Base-by-base conservation (phyloP, 1,284 basidiomycete species). In the Crucibulum cyathiforme region DNA sequence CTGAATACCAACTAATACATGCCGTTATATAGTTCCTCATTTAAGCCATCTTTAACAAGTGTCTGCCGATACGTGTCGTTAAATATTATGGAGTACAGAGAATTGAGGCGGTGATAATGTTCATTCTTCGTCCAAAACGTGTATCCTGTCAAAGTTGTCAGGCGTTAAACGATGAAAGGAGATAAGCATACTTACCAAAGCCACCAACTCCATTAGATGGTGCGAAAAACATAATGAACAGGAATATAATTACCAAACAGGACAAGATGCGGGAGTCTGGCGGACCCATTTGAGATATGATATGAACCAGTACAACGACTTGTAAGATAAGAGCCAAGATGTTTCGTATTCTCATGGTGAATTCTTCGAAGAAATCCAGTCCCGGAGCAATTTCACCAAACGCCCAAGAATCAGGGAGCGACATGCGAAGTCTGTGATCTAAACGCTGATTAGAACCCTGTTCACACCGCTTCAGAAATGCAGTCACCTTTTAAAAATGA, bases 91-190 rank as follows among this genome's bases (percentile, higher is more conserved):
- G 70, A 67, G 61, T 77, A 76, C 6, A 83, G 70, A 8, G 70
- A 62, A 10, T 75, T 71, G 56, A 82, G 67, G 17, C 73, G 70
- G 56, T 77, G 67, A 57, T 77, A 83, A 54, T 72, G 61, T 1
- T 31, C 7, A 56, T 82, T 77, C 2, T 71, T 63, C 0, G 79
- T 75, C 77, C 78, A 81, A 56, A 81, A 82, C 5, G 78, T 65
- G 61, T 77, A 83, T 5, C 76, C 82, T 80, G 45, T 12, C 24
- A 35, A 55, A n/a, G n/a, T 17, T 61, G 6, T 36, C 2, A 31
- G 37, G 19, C 7, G 36, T 51, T 17, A 43, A 53, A 17, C 3
- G 31, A 48, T 24, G 24, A 13, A 19, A 17, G 13, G 5, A 24
- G 12, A 53, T 17, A 15, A n/a, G 13, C 34, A 34, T 31, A 60